phyloP scores from a whole-genome alignment of 116 monocot genomes.

The Papilionanthe hybrid region DNA sequence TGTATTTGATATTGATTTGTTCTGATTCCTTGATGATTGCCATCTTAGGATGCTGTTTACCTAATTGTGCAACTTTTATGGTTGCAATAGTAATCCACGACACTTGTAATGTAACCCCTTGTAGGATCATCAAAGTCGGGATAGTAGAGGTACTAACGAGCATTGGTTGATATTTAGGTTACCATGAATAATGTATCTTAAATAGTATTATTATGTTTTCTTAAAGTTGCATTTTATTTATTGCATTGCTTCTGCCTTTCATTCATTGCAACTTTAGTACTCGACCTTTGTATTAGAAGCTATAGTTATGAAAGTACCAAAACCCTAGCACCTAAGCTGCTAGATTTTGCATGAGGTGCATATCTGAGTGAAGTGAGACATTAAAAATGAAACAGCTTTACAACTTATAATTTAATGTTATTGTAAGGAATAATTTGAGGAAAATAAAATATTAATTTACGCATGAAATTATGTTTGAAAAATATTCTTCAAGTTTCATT shows the following conservation, averaged over 20 bases:
- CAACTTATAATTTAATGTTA: not conserved
- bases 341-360: not conserved
- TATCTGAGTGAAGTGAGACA: no score
- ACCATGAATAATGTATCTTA: not conserved
- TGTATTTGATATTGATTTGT: not conserved
- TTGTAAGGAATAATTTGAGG: not conserved
- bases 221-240: not conserved
- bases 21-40: not conserved
- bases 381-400: no score
- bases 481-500: not conserved
- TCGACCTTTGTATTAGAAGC: not conserved
- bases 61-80: not conserved
- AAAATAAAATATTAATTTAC: not conserved
- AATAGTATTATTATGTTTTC: not conserved
- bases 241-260: not conserved
- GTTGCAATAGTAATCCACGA: not conserved
- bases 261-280: not conserved
- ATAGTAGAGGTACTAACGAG: not conserved
- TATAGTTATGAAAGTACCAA: not conserved
- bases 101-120: not conserved
- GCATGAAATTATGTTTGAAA: not conserved
- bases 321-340: not conserved
- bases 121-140: not conserved
- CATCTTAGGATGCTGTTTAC: not conserved
- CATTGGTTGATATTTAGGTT: not conserved